Evolutionary conservation across 2,329 filamentous ascomycete species (phyloP).

Genomic region (Aspergillus thermomutatus): DNA sequence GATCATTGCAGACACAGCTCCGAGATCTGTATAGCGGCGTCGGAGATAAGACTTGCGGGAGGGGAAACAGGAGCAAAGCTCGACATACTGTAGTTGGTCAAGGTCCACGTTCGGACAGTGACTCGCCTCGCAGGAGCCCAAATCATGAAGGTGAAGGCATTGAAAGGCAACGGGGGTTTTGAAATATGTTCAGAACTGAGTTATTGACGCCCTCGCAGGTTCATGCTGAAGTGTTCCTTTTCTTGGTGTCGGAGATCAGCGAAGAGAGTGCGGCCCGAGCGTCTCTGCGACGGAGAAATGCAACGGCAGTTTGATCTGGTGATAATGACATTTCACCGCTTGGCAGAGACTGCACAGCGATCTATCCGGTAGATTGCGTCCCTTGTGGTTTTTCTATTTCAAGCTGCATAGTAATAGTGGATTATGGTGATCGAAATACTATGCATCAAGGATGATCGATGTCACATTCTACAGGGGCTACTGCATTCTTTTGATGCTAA

Average conservation of each 20-base stretch:
- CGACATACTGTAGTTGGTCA: conserved; percentile 37
- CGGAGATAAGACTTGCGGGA: conserved; percentile 14
- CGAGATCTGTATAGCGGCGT: conserved; percentile 8
- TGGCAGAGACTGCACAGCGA: neutral
- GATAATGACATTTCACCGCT: conserved; percentile 1
- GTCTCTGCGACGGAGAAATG: conserved; percentile 15
- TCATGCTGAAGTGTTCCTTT: neutral
- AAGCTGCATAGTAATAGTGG: neutral
- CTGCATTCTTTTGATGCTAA: neutral
- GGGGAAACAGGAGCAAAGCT: conserved; percentile 1
- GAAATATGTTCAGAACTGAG: conserved; percentile 8
- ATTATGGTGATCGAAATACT: neutral
- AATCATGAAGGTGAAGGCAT: conserved; percentile 38
- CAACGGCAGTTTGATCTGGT: conserved; percentile 13
- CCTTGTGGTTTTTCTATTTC: neutral
- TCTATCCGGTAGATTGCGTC: too few species aligned
- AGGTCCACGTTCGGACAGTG: conserved; percentile 38
- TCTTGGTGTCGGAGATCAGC: neutral
- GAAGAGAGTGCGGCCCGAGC: conserved; percentile 13
- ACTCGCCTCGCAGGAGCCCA: conserved; percentile 35
- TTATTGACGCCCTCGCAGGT: conserved; percentile 4
- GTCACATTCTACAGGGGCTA: neutral
- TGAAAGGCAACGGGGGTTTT: conserved; percentile 6
- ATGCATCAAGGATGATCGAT: neutral
- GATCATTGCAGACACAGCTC: neutral